Conservation (phyloP, 1,284 basidiomycete genomes). For the Sanghuangporus sanghuang region DNA sequence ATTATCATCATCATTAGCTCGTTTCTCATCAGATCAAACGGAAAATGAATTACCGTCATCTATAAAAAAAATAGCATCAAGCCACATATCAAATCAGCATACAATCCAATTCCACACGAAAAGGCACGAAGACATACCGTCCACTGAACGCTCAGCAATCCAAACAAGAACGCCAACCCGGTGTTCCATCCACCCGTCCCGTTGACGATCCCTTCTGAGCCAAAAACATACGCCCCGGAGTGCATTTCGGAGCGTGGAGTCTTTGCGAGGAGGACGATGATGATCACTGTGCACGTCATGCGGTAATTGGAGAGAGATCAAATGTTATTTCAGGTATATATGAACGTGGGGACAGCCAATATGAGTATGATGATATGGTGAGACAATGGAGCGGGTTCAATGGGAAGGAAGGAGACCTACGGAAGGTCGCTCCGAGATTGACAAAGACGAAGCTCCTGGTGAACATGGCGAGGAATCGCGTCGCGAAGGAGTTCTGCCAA, state of each 20-base stretch:
- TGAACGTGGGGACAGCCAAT: not conserved
- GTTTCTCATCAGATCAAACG: not conserved
- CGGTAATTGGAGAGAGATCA: not conserved
- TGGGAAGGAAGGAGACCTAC: conserved; percentile 31
- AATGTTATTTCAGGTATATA: conserved; percentile 6
- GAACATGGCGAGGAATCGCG: conserved; percentile 72
- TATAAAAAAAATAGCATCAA: conserved; percentile 23
- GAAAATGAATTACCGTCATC: conserved; percentile 51
- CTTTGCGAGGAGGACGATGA: conserved; percentile 80
- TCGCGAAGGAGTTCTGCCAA: conserved; percentile 73
- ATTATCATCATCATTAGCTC: not conserved
- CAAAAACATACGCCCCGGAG: conserved; percentile 72
- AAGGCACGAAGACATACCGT: conserved; percentile 48
- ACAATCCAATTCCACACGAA: not conserved
- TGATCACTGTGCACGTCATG: conserved; percentile 53
- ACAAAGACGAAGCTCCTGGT: conserved; percentile 84
- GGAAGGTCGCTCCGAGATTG: conserved; percentile 71
- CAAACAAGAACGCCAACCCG: conserved; percentile 84
- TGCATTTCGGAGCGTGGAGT: conserved; percentile 81
- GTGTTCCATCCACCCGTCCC: conserved; percentile 76
- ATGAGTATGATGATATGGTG: not conserved
- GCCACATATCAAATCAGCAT: not conserved
- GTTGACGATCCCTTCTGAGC: conserved; percentile 62
- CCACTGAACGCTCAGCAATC: conserved; percentile 88
- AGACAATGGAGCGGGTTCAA: not conserved